phyloP scores from a whole-genome alignment of 495 filamentous ascomycete genomes.

The Tirmania nivea region DNA sequence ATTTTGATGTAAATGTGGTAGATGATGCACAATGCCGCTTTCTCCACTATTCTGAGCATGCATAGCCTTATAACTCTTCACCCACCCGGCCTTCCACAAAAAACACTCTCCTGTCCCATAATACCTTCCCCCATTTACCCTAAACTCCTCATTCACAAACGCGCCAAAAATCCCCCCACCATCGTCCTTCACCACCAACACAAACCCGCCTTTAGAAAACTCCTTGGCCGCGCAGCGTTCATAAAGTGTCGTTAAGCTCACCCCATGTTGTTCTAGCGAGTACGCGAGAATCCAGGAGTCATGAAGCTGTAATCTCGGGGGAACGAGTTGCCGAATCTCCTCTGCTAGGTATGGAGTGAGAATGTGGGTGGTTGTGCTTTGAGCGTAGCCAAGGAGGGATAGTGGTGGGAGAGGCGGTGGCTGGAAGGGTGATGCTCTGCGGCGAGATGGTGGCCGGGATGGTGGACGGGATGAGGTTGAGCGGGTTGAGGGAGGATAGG shows the following conservation, averaged over 20 bases:
- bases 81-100: slow-evolving; percentile 64
- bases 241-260: slow-evolving; percentile 71
- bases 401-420: background rate
- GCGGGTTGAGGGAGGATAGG: too few relatives aligned
- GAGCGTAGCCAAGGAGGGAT: slow-evolving; percentile 9
- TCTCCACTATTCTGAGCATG: background rate
- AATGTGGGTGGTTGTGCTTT: slow-evolving; percentile 22
- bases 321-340: slow-evolving; percentile 79
- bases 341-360: slow-evolving; percentile 60
- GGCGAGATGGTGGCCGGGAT: background rate
- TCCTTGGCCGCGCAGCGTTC: slow-evolving; percentile 39
- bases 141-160: slow-evolving; percentile 58
- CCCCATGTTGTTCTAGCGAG: slow-evolving; percentile 81
- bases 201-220: slow-evolving; percentile 47
- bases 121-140: slow-evolving; percentile 27
- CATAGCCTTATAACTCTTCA: background rate
- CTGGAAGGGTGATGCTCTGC: slow-evolving; percentile 3
- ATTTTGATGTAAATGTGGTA: background rate
- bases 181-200: slow-evolving; percentile 62
- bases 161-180: slow-evolving; percentile 72
- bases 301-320: slow-evolving; percentile 60
- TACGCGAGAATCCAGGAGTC: slow-evolving; percentile 76
- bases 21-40: background rate
- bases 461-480: background rate
- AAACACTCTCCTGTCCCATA: slow-evolving; percentile 96